Conservation (phyloP, 805 yeast genomes). For the Metahyphopichia silvanorum region DNA sequence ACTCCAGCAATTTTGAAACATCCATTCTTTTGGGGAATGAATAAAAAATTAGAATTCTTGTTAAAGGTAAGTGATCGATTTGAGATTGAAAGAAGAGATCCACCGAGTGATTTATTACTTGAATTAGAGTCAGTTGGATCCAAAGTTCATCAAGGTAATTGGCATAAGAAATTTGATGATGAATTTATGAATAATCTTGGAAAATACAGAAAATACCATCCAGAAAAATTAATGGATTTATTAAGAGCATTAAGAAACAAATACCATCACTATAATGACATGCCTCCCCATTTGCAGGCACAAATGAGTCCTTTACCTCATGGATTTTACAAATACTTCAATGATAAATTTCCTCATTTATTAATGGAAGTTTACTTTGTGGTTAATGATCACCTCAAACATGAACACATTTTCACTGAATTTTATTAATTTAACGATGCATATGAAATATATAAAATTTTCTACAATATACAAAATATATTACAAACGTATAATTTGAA, state of each 20-base stretch:
- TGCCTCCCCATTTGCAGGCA: constrained; percentile 62
- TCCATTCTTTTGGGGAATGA: constrained; percentile 82
- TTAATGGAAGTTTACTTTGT: constrained; percentile 71
- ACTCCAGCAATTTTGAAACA: constrained; percentile 68
- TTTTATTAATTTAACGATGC: constrained; percentile 21
- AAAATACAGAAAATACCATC: constrained; percentile 83
- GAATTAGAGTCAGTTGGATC: constrained; percentile 52
- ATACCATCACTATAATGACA: constrained; percentile 89
- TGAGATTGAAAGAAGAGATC: constrained; percentile 80
- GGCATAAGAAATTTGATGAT: constrained; percentile 75
- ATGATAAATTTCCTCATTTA: constrained; percentile 69
- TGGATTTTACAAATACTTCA: constrained; percentile 80
- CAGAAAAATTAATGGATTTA: constrained; percentile 76
- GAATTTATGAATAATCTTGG: constrained; percentile 80
- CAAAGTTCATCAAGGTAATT: constrained; percentile 57
- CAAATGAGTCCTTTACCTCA: constrained; percentile 79
- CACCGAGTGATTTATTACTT: constrained; percentile 59
- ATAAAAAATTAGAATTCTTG: constrained; percentile 76
- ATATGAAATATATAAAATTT: constrained; percentile 4
- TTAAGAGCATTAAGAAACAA: constrained; percentile 89
- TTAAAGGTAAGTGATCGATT: constrained; percentile 87
- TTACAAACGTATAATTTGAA: too few species aligned
- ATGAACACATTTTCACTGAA: constrained; percentile 57
- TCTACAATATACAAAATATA: too few species aligned
- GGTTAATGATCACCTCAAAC: constrained; percentile 52